phyloP scores from a whole-genome alignment of 768 basidiomycete species.

The Boletus rubescentipes region DNA sequence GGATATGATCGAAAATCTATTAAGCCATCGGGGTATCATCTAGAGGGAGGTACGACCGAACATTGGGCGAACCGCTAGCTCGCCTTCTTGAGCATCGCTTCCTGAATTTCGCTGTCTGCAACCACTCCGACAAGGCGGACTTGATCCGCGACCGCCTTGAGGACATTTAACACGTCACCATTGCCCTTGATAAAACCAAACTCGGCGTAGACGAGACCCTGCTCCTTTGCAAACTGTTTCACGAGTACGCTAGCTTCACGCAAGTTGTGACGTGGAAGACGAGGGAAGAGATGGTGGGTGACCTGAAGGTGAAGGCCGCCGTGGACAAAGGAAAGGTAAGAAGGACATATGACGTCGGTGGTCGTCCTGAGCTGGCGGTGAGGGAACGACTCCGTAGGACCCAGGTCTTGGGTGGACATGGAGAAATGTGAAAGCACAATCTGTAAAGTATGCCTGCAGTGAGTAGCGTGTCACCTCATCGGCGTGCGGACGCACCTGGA shows the following conservation, averaged over 20 bases:
- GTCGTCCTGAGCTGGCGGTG: constrained; percentile 97
- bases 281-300: constrained; percentile 95
- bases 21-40: constrained; percentile 16
- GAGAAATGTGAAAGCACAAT: constrained; percentile 98
- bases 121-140: constrained; percentile 79
- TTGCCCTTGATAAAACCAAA: constrained; percentile 91
- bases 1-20: neutral
- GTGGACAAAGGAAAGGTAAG: constrained; percentile 84
- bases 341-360: constrained; percentile 87
- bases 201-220: constrained; percentile 84
- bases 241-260: constrained; percentile 78
- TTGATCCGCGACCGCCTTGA: constrained; percentile 86
- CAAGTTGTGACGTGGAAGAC: constrained; percentile 92
- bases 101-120: constrained; percentile 69
- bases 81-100: constrained; percentile 55
- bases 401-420: constrained; percentile 90
- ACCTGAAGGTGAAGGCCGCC: constrained; percentile 98
- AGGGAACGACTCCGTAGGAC: constrained; percentile 87
- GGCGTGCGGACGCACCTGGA: constrained; percentile 63
- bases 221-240: constrained; percentile 84
- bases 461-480: neutral
- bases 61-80: neutral
- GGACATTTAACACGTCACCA: constrained; percentile 74
- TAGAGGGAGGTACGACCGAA: neutral
- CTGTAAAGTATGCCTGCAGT: constrained; percentile 33